Conservation (phyloP, 75 land plant species). For the Cupressus sempervirens region DNA sequence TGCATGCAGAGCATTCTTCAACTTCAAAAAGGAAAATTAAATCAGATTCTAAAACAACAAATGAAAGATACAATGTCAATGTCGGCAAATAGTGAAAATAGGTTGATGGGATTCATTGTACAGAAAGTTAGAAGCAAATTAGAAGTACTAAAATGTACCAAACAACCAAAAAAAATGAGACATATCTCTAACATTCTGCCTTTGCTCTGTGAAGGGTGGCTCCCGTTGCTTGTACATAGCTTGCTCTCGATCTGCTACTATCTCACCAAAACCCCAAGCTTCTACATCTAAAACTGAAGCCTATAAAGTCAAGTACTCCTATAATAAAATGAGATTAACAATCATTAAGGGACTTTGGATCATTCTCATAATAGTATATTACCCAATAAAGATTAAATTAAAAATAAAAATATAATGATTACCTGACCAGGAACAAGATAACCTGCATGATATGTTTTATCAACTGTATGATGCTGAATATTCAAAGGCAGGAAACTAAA, state of each 20-base stretch:
- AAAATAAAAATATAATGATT: neutral
- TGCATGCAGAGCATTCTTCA: neutral
- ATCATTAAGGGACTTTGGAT: neutral
- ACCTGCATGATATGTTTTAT: constrained; percentile 85
- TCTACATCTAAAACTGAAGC: constrained; percentile 69
- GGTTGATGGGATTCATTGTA: neutral
- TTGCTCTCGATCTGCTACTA: constrained; percentile 42
- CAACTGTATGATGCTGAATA: constrained; percentile 87
- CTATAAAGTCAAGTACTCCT: constrained; percentile 66
- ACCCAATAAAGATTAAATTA: neutral
- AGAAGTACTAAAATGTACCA: neutral
- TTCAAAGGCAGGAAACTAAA: no score
- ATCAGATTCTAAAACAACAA: neutral
- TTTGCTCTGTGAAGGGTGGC: constrained; percentile 77
- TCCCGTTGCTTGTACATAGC: constrained; percentile 63
- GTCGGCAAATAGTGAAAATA: neutral
- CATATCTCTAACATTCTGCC: constrained; percentile 61
- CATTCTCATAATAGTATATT: neutral
- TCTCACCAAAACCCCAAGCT: constrained; percentile 90
- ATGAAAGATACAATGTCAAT: neutral
- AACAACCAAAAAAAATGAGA: neutral
- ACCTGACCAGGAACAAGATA: constrained; percentile 80
- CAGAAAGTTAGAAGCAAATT: neutral
- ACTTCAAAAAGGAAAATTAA: neutral
- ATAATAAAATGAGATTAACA: neutral